Evolutionary conservation across 2,329 filamentous ascomycete species (phyloP).

Genomic region (Phialophora tarda): DNA sequence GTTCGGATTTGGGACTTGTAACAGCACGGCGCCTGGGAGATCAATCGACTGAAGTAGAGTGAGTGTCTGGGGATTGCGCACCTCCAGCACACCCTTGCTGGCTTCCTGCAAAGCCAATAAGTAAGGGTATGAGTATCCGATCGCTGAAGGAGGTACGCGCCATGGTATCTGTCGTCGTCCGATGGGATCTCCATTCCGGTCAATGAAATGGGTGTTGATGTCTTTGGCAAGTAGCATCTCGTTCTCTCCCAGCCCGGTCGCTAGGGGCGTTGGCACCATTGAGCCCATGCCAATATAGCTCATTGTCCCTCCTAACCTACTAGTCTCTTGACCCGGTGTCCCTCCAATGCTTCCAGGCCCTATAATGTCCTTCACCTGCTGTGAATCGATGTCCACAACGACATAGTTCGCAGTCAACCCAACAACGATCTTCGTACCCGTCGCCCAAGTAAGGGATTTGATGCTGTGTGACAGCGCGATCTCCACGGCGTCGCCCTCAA

Average conservation of each 20-base stretch:
- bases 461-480: slow-evolving; percentile 81
- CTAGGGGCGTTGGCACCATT: slow-evolving; percentile 88
- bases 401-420: slow-evolving; percentile 92
- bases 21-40: slow-evolving; percentile 77
- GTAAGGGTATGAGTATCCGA: slow-evolving; percentile 97
- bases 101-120: slow-evolving; percentile 84
- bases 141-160: slow-evolving; percentile 82
- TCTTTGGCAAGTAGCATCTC: slow-evolving; percentile 96
- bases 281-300: slow-evolving; percentile 94
- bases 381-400: slow-evolving; percentile 80
- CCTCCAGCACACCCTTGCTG: slow-evolving; percentile 82
- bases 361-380: slow-evolving; percentile 75
- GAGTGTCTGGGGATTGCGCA: slow-evolving; percentile 89
- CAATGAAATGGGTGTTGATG: slow-evolving; percentile 91
- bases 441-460: slow-evolving; percentile 89
- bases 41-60: slow-evolving; percentile 85
- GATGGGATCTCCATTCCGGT: slow-evolving; percentile 78
- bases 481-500: slow-evolving; percentile 74
- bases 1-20: slow-evolving; percentile 91
- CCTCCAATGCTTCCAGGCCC: slow-evolving; percentile 75
- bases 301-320: slow-evolving; percentile 87
- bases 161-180: slow-evolving; percentile 91
- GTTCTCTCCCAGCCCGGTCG: slow-evolving; percentile 78
- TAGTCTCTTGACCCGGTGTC: slow-evolving; percentile 66
- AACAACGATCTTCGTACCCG: slow-evolving; percentile 81